Evolutionary conservation across 495 filamentous ascomycete genomes (phyloP).

Genomic region (Wilcoxina mikolae): DNA sequence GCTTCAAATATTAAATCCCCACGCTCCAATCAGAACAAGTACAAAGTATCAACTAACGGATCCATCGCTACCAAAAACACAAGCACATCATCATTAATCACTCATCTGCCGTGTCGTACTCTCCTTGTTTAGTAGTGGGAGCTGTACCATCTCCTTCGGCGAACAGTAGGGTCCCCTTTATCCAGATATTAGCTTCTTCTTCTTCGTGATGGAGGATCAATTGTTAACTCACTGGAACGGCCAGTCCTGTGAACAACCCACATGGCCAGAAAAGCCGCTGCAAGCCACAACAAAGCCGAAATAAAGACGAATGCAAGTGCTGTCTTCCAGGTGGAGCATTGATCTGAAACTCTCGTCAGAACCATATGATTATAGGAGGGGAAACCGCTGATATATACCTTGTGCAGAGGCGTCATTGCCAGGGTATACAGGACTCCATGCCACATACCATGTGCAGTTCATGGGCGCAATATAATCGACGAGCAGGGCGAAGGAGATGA

Average conservation of each 20-base stretch:
- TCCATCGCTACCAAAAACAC: neutral
- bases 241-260: constrained; percentile 9
- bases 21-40: too few species aligned
- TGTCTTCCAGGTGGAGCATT: constrained; percentile 43
- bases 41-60: too few species aligned
- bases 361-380: neutral
- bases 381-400: neutral
- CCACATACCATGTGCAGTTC: constrained; percentile 38
- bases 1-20: too few species aligned
- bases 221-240: neutral
- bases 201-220: neutral
- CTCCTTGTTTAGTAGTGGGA: neutral
- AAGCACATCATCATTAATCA: too few species aligned
- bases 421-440: constrained; percentile 33
- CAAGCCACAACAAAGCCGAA: constrained; percentile 43
- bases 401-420: neutral
- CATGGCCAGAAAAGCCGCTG: constrained; percentile 33
- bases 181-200: neutral
- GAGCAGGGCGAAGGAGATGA: constrained; percentile 41
- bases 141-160: neutral
- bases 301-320: constrained; percentile 46
- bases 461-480: constrained; percentile 34
- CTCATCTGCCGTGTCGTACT: too few species aligned
- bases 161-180: neutral
- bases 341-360: neutral